Evolutionary conservation across 306 rosid species (phyloP), one percentile per base, ranked within the genome.

Genomic region (Trifolium repens): DNA sequence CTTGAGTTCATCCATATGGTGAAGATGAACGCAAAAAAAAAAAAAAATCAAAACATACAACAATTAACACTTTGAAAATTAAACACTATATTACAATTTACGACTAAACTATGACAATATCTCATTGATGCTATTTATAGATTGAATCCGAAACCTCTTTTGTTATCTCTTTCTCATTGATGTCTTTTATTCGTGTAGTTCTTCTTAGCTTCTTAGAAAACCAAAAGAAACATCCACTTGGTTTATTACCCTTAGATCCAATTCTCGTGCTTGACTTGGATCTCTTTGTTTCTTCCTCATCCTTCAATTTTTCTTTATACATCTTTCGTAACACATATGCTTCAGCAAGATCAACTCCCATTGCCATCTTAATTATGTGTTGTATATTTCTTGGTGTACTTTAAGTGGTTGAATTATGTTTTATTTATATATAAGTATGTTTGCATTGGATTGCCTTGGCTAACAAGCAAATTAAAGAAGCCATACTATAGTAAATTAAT

Each of bases 191-290:
- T 58, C 4, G 43, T 79, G 26, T 42, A 35, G 62, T 24, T 73
- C 72, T 72, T 58, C 12, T 80, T 10, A 15, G 40, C 37, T 54
- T 74, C 64, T 47, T 74, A 9, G 17, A 37, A 49, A 74, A 60
- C 80, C 76, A 80, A 67, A 64, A 68, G 67, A 73, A 80, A 24
- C 84, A 80, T 49, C 72, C 76, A 60, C 39, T 67, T 47, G 80
- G 8, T 30, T 22, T 72, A 14, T 66, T 46, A 26, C 46, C 11
- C 70, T 58, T 68, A 22, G 76, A 49, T 15, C 19, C 75, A 9
- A 14, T 55, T 9, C 4, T 17, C 0, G 12, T 17, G 17, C 15
- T 8, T 2, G 0, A 46, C 22, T 59, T 59, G 16, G 16, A 1
- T 13, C 73, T 8, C 53, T 73, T 67, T 47, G 61, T 35, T 60